Percentiles rank a stretch among this genome's conserved stretches.
Conservation (phyloP, 495 filamentous ascomycete species). For the Aspergillus panamensis region DNA sequence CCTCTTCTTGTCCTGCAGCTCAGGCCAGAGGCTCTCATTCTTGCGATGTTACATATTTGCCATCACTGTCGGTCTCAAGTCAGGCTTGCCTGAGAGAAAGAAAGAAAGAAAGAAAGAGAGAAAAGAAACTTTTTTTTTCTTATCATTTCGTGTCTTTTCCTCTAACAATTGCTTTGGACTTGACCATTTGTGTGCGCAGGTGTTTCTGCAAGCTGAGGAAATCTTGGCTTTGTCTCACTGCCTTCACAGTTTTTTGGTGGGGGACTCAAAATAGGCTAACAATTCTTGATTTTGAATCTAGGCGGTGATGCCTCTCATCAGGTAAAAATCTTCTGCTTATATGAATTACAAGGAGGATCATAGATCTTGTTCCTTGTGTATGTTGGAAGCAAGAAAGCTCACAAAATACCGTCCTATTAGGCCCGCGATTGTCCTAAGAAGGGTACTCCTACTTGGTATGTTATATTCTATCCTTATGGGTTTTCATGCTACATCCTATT, state of each 20-base stretch:
- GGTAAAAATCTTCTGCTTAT: constrained; percentile 35
- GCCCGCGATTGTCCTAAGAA: constrained; percentile 94
- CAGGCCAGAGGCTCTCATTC: neutral
- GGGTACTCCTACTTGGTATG: constrained; percentile 85
- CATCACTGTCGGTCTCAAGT: constrained; percentile 1
- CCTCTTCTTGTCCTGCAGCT: neutral
- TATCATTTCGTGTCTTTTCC: constrained; percentile 5
- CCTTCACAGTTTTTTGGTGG: neutral
- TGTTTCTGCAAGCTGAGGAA: constrained; percentile 1
- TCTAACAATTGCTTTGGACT: constrained; percentile 12
- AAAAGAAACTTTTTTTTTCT: constrained; percentile 1
- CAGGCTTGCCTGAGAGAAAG: neutral
- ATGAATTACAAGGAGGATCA: neutral
- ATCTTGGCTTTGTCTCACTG: constrained; percentile 1
- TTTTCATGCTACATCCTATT: constrained; percentile 25
- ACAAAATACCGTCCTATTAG: constrained; percentile 40
- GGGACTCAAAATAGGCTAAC: constrained; percentile 23
- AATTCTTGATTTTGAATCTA: constrained; percentile 29
- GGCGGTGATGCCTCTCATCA: constrained; percentile 76
- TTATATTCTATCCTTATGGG: constrained; percentile 15
- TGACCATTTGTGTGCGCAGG: neutral
- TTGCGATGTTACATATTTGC: neutral
- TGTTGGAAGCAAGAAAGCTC: constrained; percentile 15
- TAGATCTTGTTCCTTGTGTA: neutral
- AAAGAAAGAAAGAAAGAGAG: neutral